A percentile compares a stretch with the other conserved stretches of the same genome.
These are phyloP conservation scores for Pseudopyricularia cyperi DNA, from an alignment of 2,329 filamentous ascomycete genomes.

Conservation along the genomic window DNA sequence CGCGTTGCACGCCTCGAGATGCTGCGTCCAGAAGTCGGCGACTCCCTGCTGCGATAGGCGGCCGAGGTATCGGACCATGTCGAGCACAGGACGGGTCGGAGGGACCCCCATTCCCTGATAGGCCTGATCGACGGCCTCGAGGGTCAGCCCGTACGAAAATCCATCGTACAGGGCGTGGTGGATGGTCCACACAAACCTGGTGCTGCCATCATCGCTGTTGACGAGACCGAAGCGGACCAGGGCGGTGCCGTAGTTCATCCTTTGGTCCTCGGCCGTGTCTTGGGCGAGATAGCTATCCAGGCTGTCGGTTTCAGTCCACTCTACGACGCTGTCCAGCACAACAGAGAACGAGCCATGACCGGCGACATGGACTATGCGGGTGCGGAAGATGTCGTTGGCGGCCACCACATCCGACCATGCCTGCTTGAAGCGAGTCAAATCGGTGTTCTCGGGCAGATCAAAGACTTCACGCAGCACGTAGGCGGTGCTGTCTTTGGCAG, in stretches of 20 bases:
- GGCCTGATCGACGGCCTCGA: conserved; percentile 9
- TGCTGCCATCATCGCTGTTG: neutral
- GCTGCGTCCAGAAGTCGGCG: conserved; percentile 1
- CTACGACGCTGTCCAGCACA: neutral
- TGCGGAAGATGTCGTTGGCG: neutral
- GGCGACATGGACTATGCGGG: neutral
- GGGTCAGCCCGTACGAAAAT: conserved; percentile 17
- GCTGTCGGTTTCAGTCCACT: neutral
- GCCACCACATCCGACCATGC: neutral
- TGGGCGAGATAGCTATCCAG: neutral
- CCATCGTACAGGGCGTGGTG: conserved; percentile 20
- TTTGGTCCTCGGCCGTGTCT: neutral
- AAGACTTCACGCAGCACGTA: conserved; percentile 4
- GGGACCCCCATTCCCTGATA: neutral
- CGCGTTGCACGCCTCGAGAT: neutral
- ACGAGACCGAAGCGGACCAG: neutral
- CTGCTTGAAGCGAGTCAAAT: neutral
- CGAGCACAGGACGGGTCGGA: neutral
- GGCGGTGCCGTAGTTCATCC: neutral
- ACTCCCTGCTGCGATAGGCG: neutral
- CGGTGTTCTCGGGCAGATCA: neutral
- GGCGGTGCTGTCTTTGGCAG: conserved; percentile 3
- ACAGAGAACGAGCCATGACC: neutral
- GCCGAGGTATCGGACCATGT: conserved; percentile 2
- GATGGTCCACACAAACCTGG: conserved; percentile 13